These are phyloP conservation scores for Xylaria grammica DNA, from an alignment of 495 filamentous ascomycete species.

Conservation along the genomic window DNA sequence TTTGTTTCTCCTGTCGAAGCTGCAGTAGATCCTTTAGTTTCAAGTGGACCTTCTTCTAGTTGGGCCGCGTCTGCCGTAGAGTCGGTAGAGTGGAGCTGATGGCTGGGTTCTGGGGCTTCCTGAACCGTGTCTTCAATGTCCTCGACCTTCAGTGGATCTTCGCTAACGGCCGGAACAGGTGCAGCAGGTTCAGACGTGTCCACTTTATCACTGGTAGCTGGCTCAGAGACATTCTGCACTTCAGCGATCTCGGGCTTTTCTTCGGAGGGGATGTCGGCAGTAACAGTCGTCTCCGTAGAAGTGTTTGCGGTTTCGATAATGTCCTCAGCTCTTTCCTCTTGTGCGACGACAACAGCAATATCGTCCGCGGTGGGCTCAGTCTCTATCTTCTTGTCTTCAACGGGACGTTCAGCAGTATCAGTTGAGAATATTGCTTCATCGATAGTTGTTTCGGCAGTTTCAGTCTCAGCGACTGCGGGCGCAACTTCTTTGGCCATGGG, in stretches of 20 bases:
- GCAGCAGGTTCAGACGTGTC: slow-evolving; percentile 17
- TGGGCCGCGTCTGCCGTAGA: not conserved
- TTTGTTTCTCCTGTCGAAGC: not conserved
- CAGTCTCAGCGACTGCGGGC: slow-evolving; percentile 35
- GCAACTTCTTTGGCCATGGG: slow-evolving; percentile 36
- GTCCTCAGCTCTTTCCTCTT: not conserved
- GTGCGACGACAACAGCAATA: not conserved
- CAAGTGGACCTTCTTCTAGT: not conserved
- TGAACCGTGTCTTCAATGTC: slow-evolving; percentile 33
- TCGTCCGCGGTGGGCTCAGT: slow-evolving; percentile 16
- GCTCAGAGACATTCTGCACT: slow-evolving; percentile 1
- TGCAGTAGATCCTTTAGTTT: slow-evolving; percentile 3
- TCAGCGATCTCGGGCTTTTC: not conserved
- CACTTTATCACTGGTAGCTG: not conserved
- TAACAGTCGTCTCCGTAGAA: not conserved
- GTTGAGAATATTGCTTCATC: slow-evolving; percentile 31
- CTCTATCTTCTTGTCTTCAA: slow-evolving; percentile 24
- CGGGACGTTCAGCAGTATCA: slow-evolving; percentile 22
- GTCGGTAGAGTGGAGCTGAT: slow-evolving; percentile 3
- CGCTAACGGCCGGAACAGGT: slow-evolving; percentile 18
- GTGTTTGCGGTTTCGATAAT: not conserved
- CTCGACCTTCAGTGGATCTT: slow-evolving; percentile 29
- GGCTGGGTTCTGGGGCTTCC: slow-evolving; percentile 17
- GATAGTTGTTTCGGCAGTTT: slow-evolving; percentile 38
- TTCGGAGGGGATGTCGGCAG: not conserved